Evolutionary conservation across 2,329 filamentous ascomycete genomes (phyloP).

Genomic region (Epicoccum nigrum): DNA sequence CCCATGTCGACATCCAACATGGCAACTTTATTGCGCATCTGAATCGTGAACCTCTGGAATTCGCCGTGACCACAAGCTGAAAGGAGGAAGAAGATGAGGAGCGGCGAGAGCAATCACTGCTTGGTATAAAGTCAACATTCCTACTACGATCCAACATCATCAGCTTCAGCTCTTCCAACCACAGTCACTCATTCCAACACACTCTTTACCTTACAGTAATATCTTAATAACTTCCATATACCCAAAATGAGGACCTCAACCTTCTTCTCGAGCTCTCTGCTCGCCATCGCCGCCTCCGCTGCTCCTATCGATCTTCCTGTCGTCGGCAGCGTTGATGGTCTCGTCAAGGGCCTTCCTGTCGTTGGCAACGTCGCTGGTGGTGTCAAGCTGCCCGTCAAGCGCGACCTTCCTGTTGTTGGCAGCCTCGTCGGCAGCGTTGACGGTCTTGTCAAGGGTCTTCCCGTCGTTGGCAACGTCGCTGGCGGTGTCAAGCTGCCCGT

Average conservation of each 20-base stretch:
- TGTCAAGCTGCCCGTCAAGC: background rate
- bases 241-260: conserved; percentile 11
- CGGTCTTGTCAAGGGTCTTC: background rate
- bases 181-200: conserved; percentile 13
- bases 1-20: background rate
- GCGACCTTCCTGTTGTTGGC: background rate
- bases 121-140: conserved; percentile 9
- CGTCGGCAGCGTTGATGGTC: background rate
- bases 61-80: conserved; percentile 2
- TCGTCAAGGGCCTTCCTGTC: conserved; percentile 3
- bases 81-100: conserved; percentile 7
- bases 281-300: conserved; percentile 10
- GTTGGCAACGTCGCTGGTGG: background rate
- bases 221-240: conserved; percentile 4
- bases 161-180: conserved; percentile 9
- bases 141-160: background rate
- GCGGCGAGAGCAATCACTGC: background rate
- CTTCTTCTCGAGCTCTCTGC: conserved; percentile 13
- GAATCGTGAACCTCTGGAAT: background rate
- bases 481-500: background rate
- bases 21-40: background rate
- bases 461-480: background rate
- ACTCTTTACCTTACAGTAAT: conserved; percentile 1
- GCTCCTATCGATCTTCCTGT: conserved; percentile 10
- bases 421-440: background rate